Conservation (phyloP, 441 rosid species). For the Corymbia citriodora region DNA sequence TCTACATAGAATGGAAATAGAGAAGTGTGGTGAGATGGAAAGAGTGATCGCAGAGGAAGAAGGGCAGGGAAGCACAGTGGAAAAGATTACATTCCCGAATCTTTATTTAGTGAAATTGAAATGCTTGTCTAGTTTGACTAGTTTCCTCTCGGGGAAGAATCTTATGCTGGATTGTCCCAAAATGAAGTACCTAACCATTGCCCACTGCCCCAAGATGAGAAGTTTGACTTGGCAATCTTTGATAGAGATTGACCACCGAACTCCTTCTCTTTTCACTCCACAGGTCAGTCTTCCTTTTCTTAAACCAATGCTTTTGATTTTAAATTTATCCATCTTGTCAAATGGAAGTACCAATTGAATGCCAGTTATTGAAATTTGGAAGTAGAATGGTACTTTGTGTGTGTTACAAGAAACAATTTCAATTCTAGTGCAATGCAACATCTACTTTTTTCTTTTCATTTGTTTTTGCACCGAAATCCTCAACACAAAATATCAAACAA, state of each 20-base stretch:
- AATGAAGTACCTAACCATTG: background rate
- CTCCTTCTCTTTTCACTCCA: too few relatives aligned
- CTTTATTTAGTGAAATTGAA: accelerated
- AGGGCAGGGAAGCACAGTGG: accelerated
- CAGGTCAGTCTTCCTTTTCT: background rate
- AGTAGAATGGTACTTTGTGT: accelerated
- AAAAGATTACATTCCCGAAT: accelerated
- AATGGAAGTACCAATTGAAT: background rate
- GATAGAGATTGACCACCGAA: background rate
- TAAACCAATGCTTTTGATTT: background rate
- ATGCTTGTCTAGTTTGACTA: background rate
- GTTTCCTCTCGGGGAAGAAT: background rate
- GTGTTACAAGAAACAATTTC: background rate
- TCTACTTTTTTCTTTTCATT: too few relatives aligned
- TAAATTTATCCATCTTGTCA: background rate
- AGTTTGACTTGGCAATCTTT: background rate
- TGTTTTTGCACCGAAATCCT: too few relatives aligned
- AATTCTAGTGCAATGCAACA: background rate
- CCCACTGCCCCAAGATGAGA: accelerated
- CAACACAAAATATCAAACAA: too few relatives aligned
- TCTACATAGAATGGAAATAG: accelerated
- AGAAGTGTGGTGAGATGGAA: background rate
- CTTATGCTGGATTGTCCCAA: background rate
- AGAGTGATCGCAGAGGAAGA: background rate
- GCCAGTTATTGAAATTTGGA: background rate